Conservation (phyloP, 345 rosid species). For the Chamaenerion angustifolium region DNA sequence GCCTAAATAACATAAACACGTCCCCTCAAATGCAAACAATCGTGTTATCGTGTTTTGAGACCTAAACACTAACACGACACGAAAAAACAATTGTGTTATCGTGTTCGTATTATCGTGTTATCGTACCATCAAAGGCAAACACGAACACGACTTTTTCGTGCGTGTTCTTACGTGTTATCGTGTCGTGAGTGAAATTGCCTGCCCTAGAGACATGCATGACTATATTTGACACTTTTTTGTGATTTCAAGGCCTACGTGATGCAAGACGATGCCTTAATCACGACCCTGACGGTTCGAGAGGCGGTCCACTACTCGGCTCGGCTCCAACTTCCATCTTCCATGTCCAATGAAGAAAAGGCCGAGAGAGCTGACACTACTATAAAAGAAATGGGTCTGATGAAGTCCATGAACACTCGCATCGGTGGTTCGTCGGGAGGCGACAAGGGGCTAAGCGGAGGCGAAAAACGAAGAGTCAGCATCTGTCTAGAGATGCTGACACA, state of each 20-base stretch:
- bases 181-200: no score
- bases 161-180: no score
- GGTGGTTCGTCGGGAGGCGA: background rate
- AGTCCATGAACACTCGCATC: background rate
- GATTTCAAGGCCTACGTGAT: background rate
- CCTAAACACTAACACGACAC: no score
- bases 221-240: background rate
- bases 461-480: slow-evolving; percentile 4
- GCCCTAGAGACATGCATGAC: no score
- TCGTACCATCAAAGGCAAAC: no score
- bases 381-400: slow-evolving; percentile 2
- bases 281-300: background rate
- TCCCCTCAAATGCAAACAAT: no score
- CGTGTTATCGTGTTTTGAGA: no score
- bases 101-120: no score
- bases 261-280: background rate
- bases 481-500: slow-evolving; percentile 3
- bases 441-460: background rate
- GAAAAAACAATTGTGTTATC: no score
- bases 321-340: slow-evolving; percentile 2
- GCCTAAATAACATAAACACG: no score
- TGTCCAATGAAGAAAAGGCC: background rate
- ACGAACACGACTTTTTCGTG: no score
- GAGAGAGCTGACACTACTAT: slow-evolving; percentile 6
- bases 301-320: slow-evolving; percentile 2